phyloP scores from a whole-genome alignment of 1,139 yeast genomes.

The Yamadazyma diospyri region DNA sequence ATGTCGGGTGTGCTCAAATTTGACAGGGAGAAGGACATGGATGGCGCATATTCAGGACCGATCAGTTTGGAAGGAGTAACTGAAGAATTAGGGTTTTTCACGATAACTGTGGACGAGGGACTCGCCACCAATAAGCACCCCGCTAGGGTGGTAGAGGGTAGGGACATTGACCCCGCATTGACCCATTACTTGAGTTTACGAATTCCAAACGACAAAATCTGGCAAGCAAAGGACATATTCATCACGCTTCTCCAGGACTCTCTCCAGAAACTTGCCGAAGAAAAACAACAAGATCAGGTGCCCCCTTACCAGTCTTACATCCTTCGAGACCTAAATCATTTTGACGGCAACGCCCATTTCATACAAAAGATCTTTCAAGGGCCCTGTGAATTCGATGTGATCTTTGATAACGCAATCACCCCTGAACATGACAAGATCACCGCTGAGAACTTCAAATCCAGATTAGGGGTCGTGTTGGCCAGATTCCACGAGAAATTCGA shows the following conservation, averaged over 20 bases:
- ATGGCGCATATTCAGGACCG: constrained; percentile 29
- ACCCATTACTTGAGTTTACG: constrained; percentile 66
- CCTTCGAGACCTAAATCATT: constrained; percentile 56
- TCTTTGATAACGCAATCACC: constrained; percentile 50
- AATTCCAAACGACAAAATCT: constrained; percentile 69
- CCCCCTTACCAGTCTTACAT: constrained; percentile 53
- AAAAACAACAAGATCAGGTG: constrained; percentile 24
- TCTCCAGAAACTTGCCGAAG: constrained; percentile 44
- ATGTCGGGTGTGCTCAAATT: constrained; percentile 33
- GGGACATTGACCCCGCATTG: constrained; percentile 46
- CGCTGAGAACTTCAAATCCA: constrained; percentile 35
- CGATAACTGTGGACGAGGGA: constrained; percentile 48
- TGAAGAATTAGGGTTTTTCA: constrained; percentile 53
- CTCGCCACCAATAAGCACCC: constrained; percentile 44
- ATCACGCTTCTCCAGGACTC: constrained; percentile 68
- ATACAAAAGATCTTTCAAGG: constrained; percentile 76
- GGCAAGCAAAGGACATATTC: constrained; percentile 81
- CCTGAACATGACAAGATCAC: constrained; percentile 39
- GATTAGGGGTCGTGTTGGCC: constrained; percentile 33
- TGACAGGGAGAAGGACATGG: constrained; percentile 22
- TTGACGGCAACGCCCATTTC: constrained; percentile 75
- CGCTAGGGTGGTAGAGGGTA: constrained; percentile 14
- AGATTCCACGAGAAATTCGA: constrained; percentile 56
- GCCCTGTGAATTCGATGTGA: constrained; percentile 70
- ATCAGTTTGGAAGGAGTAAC: constrained; percentile 52